Evolutionary conservation across 306 rosid species (phyloP).

Genomic region (Trifolium fragiferum): DNA sequence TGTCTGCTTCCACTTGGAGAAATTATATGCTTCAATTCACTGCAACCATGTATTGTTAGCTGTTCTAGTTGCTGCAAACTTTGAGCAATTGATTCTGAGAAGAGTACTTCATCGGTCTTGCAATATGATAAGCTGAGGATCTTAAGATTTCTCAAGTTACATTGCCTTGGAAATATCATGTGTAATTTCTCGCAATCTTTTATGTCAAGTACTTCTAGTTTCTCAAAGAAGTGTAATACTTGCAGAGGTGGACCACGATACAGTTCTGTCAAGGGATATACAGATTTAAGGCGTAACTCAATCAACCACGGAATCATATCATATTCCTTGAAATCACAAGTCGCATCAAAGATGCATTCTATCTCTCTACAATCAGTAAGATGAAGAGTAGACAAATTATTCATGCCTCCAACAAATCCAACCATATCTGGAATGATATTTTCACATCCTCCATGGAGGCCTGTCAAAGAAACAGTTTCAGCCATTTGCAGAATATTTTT

Average conservation of each 20-base stretch:
- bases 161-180: neutral
- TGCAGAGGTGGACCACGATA: neutral
- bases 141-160: conserved; percentile 34
- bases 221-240: neutral
- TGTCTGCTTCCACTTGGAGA: neutral
- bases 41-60: neutral
- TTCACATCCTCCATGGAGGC: neutral
- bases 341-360: neutral
- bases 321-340: neutral
- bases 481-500: neutral
- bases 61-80: conserved; percentile 13
- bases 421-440: neutral
- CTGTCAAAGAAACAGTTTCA: neutral
- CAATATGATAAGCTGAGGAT: neutral
- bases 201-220: neutral
- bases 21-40: neutral
- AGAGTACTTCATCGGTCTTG: neutral
- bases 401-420: conserved; percentile 8
- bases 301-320: neutral
- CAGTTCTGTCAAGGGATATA: neutral
- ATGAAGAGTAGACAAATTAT: neutral
- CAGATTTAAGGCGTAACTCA: neutral
- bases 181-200: neutral
- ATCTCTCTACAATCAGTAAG: neutral
- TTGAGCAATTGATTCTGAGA: neutral